These are phyloP conservation scores for Fusarium sambucinum DNA, from an alignment of 2,329 filamentous ascomycete genomes.

Conservation along the genomic window DNA sequence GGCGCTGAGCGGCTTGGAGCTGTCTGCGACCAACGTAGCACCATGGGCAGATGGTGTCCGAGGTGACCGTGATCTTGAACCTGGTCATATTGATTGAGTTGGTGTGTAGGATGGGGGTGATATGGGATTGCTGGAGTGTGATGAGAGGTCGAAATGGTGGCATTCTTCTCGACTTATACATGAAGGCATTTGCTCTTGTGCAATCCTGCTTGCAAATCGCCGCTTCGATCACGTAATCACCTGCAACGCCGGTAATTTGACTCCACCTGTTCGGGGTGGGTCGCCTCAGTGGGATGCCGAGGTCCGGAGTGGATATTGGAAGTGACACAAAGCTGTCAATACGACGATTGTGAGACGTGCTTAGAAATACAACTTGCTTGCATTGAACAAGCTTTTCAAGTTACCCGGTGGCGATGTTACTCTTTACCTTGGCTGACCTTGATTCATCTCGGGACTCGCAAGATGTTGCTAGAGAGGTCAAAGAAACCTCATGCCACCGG, in stretches of 20 bases:
- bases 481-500: background rate
- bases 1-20: slow-evolving; percentile 60
- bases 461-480: background rate
- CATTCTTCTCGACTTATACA: slow-evolving; percentile 18
- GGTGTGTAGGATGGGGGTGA: slow-evolving; percentile 8
- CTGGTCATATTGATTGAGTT: slow-evolving; percentile 66
- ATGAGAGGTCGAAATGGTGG: background rate
- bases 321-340: background rate
- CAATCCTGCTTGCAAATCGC: slow-evolving; percentile 21
- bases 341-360: slow-evolving; percentile 15
- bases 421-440: background rate
- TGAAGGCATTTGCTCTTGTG: slow-evolving; percentile 14
- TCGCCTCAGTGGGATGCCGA: slow-evolving; percentile 32
- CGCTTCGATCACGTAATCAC: slow-evolving; percentile 32
- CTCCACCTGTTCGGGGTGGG: slow-evolving; percentile 23
- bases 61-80: slow-evolving; percentile 61
- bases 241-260: slow-evolving; percentile 10
- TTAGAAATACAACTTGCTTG: slow-evolving; percentile 12
- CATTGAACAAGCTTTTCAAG: background rate
- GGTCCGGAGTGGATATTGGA: slow-evolving; percentile 20
- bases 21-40: slow-evolving; percentile 63
- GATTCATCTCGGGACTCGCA: too few species aligned
- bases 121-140: background rate
- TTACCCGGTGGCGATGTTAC: background rate
- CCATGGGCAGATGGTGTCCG: slow-evolving; percentile 65